Base-by-base conservation (phyloP, 1,284 basidiomycete genomes). In the Cystobasidiaceae sp. region DNA sequence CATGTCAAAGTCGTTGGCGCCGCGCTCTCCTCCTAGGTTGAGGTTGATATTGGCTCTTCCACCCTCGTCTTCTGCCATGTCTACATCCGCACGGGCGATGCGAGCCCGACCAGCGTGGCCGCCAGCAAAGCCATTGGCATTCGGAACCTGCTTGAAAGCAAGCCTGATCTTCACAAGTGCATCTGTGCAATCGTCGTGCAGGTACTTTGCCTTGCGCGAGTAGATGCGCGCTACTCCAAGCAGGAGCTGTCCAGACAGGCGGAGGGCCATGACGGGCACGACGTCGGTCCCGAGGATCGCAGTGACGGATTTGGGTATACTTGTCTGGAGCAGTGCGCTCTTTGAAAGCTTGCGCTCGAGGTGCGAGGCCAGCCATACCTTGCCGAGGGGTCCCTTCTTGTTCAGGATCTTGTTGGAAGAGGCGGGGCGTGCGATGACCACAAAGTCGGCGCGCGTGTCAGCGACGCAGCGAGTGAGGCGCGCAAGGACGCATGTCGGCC, bases 301-400 rank as follows among this genome's bases (percentile, higher is more conserved):
- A 17, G 63, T 48, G 43, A 74, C 71, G 67, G 89, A 90, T 77
- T 96, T 86, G 68, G 88, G 90, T 64, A 98, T 94, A 77, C 94
- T 90, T 0, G 93, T 93, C 74, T 93, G 89, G 1, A 97, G 80
- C 0, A 93, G 90, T 76, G 94, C 90, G 32, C 88, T 86, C 79
- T 98, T 98, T 74, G 90, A 93, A 73, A 98, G 85, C 81, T 97
- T 97, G 74, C 92, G 86, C 79, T 97, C 93, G 86, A 94, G 93
- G 81, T 97, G 94, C 1, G 96, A 94, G 25, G 94, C 94, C 56
- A 97, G 86, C 94, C 94, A 98, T 81, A 98, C 91, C 79, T 89
- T 91, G 45, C 91, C 93, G 37, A 98, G 82, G 7, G 93, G 90
- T 52, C 94, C 94, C 67, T 91, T 86, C 75, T 93, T 89, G 58